A percentile compares a stretch with the other conserved stretches of the same genome.
Conservation (phyloP, 805 yeast species). For the Yarrowia sp. region DNA sequence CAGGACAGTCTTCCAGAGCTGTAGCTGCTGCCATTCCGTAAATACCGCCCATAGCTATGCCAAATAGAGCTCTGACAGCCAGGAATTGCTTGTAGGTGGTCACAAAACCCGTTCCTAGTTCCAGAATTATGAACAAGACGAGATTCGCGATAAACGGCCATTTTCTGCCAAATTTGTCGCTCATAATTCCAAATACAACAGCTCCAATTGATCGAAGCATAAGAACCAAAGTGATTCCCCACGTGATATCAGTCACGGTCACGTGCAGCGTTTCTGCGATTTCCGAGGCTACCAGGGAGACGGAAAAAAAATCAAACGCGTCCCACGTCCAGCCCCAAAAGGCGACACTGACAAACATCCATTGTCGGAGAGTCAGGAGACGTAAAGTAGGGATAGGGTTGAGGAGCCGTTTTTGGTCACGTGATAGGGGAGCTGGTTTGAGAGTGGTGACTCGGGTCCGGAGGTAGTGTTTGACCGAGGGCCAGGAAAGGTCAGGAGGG, state of each 20-base stretch:
- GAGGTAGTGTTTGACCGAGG: neutral
- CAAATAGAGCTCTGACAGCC: conserved; percentile 7
- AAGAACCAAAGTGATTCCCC: conserved; percentile 4
- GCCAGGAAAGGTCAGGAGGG: conserved; percentile 9
- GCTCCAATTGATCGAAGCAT: conserved; percentile 7
- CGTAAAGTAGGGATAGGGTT: neutral
- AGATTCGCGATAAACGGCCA: conserved; percentile 5
- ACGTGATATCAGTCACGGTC: conserved; percentile 1
- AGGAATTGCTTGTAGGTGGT: conserved; percentile 2
- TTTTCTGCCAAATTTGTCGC: conserved; percentile 8
- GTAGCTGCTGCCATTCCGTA: conserved; percentile 15
- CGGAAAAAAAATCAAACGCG: conserved; percentile 9
- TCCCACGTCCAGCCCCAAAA: conserved; percentile 19
- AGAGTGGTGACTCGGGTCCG: neutral
- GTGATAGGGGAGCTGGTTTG: neutral
- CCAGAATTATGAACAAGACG: neutral
- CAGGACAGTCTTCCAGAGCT: conserved; percentile 18
- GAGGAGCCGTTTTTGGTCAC: neutral
- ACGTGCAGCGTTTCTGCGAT: neutral
- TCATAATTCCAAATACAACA: neutral
- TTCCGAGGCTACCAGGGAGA: neutral
- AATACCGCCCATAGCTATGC: conserved; percentile 12
- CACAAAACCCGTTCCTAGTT: conserved; percentile 1
- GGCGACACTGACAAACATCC: conserved; percentile 5
- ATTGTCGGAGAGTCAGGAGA: neutral